A percentile compares a stretch with the other conserved stretches of the same genome.
Conservation (phyloP, 345 rosid genomes). For the Gossypium thurberi region DNA sequence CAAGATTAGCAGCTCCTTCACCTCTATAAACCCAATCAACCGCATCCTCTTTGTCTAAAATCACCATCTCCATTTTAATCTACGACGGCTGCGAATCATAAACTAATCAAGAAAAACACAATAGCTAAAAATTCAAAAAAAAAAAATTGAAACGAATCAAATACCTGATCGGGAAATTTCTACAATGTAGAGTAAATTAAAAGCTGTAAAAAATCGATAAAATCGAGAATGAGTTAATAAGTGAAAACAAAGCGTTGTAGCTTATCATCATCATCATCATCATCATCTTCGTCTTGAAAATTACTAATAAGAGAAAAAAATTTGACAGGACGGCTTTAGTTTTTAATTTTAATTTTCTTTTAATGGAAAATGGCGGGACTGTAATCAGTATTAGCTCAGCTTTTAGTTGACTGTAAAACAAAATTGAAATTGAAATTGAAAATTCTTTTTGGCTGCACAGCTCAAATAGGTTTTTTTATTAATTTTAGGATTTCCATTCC, state of each 20-base stretch:
- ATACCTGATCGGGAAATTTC: background rate
- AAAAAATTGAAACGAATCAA: background rate
- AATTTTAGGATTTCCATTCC: too few relatives aligned
- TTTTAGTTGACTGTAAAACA: background rate
- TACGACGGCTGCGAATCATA: background rate
- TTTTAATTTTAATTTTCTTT: background rate
- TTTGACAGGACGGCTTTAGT: background rate
- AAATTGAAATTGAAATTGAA: background rate
- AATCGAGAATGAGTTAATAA: background rate
- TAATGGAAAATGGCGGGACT: background rate
- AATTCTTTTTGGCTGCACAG: too few relatives aligned
- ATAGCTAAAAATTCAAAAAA: background rate
- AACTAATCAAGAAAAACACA: background rate
- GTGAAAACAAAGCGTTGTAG: too few relatives aligned
- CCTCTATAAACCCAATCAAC: conserved; percentile 86
- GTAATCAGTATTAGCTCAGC: background rate
- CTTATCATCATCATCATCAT: too few relatives aligned
- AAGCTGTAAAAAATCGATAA: background rate
- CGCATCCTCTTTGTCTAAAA: conserved; percentile 55
- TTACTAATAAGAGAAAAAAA: too few relatives aligned
- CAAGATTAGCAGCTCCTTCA: conserved; percentile 92
- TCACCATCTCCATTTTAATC: conserved; percentile 34
- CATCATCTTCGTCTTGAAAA: too few relatives aligned
- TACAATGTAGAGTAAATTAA: background rate
- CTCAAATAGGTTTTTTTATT: too few relatives aligned